Percentiles rank a stretch among this genome's conserved stretches.
These are phyloP conservation scores for Didymella exigua DNA, from an alignment of 2,329 filamentous ascomycete species.

Conservation along the genomic window DNA sequence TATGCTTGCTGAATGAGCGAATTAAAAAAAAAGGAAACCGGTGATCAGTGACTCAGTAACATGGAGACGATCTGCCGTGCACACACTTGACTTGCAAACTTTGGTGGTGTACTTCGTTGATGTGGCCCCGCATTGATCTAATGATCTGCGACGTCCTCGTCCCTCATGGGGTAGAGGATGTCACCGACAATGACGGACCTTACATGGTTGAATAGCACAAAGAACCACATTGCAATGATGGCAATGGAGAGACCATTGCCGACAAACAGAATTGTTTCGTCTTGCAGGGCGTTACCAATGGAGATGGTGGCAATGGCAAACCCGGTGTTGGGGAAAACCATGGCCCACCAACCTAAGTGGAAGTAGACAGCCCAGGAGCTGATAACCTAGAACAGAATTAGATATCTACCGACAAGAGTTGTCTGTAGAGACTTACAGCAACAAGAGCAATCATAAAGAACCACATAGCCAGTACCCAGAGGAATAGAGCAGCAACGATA, in stretches of 20 bases:
- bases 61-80: not conserved
- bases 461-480: constrained; percentile 69
- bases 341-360: constrained; percentile 68
- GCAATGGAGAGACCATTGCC: constrained; percentile 58
- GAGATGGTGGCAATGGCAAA: constrained; percentile 52
- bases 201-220: constrained; percentile 59
- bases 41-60: not conserved
- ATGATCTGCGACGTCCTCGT: constrained; percentile 59
- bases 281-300: constrained; percentile 46
- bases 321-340: constrained; percentile 54
- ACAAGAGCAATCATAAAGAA: constrained; percentile 57
- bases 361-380: constrained; percentile 56
- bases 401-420: constrained; percentile 20
- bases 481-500: constrained; percentile 59
- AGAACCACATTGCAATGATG: constrained; percentile 60
- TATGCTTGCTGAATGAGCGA: constrained; percentile 21
- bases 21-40: constrained; percentile 3
- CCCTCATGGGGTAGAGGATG: constrained; percentile 64
- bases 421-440: constrained; percentile 35
- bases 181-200: constrained; percentile 58
- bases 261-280: constrained; percentile 46
- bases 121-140: constrained; percentile 10
- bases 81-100: not conserved
- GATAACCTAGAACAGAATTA: constrained; percentile 34
- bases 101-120: not conserved